Base-by-base conservation (phyloP, 208 protist species). In the Endotrypanum monterogeii region DNA sequence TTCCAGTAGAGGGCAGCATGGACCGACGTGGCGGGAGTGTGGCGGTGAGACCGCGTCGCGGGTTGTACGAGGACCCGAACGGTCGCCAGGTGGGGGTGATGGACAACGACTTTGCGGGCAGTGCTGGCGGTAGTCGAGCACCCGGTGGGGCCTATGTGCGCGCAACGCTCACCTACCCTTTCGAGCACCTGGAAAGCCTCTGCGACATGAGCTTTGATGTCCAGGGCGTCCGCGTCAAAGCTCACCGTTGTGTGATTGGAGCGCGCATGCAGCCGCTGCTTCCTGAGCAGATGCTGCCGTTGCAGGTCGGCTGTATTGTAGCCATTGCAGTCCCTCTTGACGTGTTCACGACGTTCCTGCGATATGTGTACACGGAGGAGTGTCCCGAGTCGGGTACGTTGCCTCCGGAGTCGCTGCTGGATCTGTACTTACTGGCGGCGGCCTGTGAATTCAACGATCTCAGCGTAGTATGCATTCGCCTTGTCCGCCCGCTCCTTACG, bases 171-270 rank as follows among this genome's bases (percentile, higher is more conserved):
- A 65, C 84, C n/a, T 97, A 92, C 70, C 93, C 93, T 1, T 96
- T 94, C 57, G 90, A 95, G 54, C 89, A 93, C 73, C 74, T 96
- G 23, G 88, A 95, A 67, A 61, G 71, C 1, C 67, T 97, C 39
- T 89, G 86, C 61, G 93, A 97, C 80, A 97, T 97, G 90, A 90
- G 67, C 41, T 97, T 97, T 80, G 90, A 95, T 35, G 86, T 95
- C n/a, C 87, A 92, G 51, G 93, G 93, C 18, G 87, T 89, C 14
- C 83, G 87, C 9, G 78, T 95, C 23, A 91, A 90, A 76, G 90
- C 93, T 16, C 93, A 97, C 79, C 89, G 91, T n/a, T 97, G 93
- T 65, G 85, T 97, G n/a, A 84, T 97, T 68, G 90, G 82, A 16
- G 88, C 89, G 8, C 90, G 93, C 32, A 95, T 94, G 89, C 80